Evolutionary conservation across 805 yeast genomes (phyloP), one percentile per base, ranked within the genome.

Genomic region (Sugiyamaella lignohabitans): DNA sequence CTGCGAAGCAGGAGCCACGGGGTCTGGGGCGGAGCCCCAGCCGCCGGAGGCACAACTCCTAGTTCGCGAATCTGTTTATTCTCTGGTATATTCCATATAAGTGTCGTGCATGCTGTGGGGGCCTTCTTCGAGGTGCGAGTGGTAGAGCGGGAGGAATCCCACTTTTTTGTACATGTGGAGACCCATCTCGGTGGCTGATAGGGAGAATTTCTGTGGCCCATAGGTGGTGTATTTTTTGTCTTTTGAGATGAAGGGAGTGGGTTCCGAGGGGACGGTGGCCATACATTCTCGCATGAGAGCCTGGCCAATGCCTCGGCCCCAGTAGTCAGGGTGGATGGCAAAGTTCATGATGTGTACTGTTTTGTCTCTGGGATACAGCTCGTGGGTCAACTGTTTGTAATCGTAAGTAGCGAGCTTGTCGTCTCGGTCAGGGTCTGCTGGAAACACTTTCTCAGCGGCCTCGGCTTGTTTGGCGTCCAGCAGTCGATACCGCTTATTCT

Each of bases 171-270:
- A 42, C 17, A 42, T 19, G 16, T 19, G 42, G 20, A 42, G 16
- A 3, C 45, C 45, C 45, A 42, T 42, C 5, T 35, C 27, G 14
- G 45, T 24, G 4, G 45, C 45, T 5, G 20, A 3, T 16, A 42
- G 23, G 3, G 27, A 14, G 18, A 42, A 19, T 30, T 42, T 42
- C 11, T 18, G 42, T 16, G 45, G 45, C 11, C 45, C 45, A 32
- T 42, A 42, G 14, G 40, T 6, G 23, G 30, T 34, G 4, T 14
- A 6, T 20, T 32, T 18, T 17, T 32, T 32, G 40, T 42, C 40
- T 21, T 20, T 23, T 3, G 45, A 42, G 10, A 19, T 18, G 24
- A 42, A 42, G 5, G 45, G 45, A 30, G 45, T 42, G 4, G n/a
- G 20, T 18, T 10, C 40, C 6, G 14, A 8, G 5, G 45, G 45